Conservation (phyloP, 1,139 yeast genomes). For the Scheffersomyces insectosa region DNA sequence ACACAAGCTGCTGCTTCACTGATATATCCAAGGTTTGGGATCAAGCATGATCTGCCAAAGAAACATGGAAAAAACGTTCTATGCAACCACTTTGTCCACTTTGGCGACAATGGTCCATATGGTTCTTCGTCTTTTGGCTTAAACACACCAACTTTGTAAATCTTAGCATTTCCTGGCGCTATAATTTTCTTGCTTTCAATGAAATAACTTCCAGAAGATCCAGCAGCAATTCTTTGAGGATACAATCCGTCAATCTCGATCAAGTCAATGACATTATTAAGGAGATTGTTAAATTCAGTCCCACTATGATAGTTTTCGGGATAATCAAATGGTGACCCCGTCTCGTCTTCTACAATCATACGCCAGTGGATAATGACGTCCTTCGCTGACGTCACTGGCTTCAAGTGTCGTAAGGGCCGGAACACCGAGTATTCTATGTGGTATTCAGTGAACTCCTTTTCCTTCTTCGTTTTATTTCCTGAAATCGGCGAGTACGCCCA, state of each 20-base stretch:
- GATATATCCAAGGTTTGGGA: constrained; percentile 71
- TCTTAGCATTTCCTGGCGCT: constrained; percentile 3
- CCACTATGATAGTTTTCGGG: constrained; percentile 31
- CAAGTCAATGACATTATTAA: constrained; percentile 41
- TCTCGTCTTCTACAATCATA: constrained; percentile 8
- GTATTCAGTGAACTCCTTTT: constrained; percentile 9
- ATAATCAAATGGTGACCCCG: constrained; percentile 6
- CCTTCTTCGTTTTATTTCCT: constrained; percentile 2
- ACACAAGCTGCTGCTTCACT: constrained; percentile 74
- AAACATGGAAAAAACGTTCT: constrained; percentile 75
- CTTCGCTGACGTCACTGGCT: constrained; percentile 16
- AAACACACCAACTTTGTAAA: constrained; percentile 55
- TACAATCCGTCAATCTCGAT: constrained; percentile 32
- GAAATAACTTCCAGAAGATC: constrained; percentile 75
- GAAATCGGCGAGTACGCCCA: constrained; percentile 18
- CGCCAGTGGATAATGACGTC: constrained; percentile 18
- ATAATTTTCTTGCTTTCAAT: constrained; percentile 33
- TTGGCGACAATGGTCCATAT: constrained; percentile 75
- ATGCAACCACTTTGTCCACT: constrained; percentile 81
- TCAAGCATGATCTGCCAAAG: constrained; percentile 71
- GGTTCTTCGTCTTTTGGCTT: constrained; percentile 85
- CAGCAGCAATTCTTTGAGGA: constrained; percentile 60
- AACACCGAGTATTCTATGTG: constrained; percentile 57
- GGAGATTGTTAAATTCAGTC: constrained; percentile 34
- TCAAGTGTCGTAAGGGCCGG: constrained; percentile 33